Evolutionary conservation across 2,329 filamentous ascomycete species (phyloP), one percentile per base, ranked within the genome.

Genomic region (Paecilomyces niveus): DNA sequence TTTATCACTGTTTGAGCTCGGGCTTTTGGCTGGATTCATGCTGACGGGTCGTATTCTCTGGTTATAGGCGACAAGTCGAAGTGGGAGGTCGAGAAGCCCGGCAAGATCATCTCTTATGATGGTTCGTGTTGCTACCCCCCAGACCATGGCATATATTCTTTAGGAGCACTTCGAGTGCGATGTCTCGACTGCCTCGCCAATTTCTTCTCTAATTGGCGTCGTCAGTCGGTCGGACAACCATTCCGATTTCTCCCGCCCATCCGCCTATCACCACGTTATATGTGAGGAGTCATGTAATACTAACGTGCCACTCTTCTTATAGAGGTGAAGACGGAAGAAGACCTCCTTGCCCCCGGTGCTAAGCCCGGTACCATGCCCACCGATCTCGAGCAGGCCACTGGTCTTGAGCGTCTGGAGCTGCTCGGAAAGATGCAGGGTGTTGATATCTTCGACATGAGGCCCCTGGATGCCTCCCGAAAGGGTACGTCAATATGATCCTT

Each of bases 391-490:
- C 94, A 99, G 79, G 81, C 94, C 61, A 97, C 94, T 69, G 94
- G 94, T 89, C 84, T 97, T 61, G 94, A 99, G 84, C 92, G 94
- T 85, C 85, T 99, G 69, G 94, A 99, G 81, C 94, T 99, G 72
- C 84, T 99, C 76, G 94, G 94, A 80, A 99, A 99, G 87, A 96
- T 97, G 89, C 91, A 97, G 83, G 92, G 94, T 67, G 82, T 97
- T 70, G 94, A 99, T 75, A 83, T 97, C 75, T 99, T 99, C 82
- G 92, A 99, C 81, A 96, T 97, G 94, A 88, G 86, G 78, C 94
- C 94, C 64, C 85, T 99, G 69, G 94, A 97, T 76, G 83, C 93
- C 64, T 94, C 89, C 76, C 88, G 94, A 74, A 85, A 85, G 78
- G 93, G 93, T 90, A 83, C 65, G 81, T 71, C 59, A n/a, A 45